Evolutionary conservation across 2,329 filamentous ascomycete species (phyloP), one percentile per base, ranked within the genome.

Genomic region (Phoma sp.): DNA sequence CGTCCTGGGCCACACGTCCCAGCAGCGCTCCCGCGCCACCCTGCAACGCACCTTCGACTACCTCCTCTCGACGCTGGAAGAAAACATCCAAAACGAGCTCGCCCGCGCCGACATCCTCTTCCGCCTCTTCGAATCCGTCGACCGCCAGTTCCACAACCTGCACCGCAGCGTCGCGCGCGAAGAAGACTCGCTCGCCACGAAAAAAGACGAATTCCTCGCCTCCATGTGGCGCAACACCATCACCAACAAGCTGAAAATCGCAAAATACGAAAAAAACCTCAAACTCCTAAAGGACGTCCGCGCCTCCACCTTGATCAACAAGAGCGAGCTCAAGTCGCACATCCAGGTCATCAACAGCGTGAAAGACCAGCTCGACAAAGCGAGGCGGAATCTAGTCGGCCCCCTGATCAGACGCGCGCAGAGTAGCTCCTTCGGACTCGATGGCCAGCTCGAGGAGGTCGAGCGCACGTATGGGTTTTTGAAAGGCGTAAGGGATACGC

Each of bases 211-310:
- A 69, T 84, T 95, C 67, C 87, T 97, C 38, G 88, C 88, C 2
- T 89, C 87, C 2, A 84, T 97, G 8, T 98, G 94, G 94, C 90
- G 90, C 2, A 87, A 88, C 41, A 86, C 96, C 21, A 85, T 97
- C 1, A 93, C 92, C 1, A 89, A 90, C 68, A 87, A 89, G 7
- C 82, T 82, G 39, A 84, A 88, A 62, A 82, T 96, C n/a, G 85
- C 86, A 71, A 97, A 97, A 75, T 97, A 92, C 76, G 92, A 96
- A 74, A 91, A 90, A 77, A 98, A 98, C 80, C 88, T 89, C 59
- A 83, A 87, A 44, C 82, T 97, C 0, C 85, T 98, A 22, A 85
- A 83, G 44, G 89, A 88, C 62, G 89, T 98, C 52, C 87, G 92
- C 60, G 85, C 89, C 55, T 90, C 89, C 67, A 96, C 93, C 1